Percentiles rank a stretch among this genome's conserved stretches.
phyloP scores from a whole-genome alignment of 2,329 filamentous ascomycete species.

The Exophiala sideris region DNA sequence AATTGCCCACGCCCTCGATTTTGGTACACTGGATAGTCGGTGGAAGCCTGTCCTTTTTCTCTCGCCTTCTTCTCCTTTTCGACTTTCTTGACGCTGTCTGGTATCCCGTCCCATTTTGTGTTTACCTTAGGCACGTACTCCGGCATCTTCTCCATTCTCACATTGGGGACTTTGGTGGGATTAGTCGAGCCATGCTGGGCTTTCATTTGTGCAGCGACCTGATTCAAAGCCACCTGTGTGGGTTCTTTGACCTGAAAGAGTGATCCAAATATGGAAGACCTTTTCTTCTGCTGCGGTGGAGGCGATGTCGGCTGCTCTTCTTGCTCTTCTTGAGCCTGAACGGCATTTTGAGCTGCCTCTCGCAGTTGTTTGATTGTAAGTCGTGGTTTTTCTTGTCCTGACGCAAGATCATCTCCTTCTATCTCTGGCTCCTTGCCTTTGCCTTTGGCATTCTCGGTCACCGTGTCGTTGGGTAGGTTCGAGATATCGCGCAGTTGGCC shows the following conservation, averaged over 20 bases:
- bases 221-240: constrained; percentile 45
- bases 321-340: not conserved
- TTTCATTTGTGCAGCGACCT: constrained; percentile 39
- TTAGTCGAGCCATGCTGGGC: constrained; percentile 39
- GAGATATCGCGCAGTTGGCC: too few species aligned
- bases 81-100: constrained; percentile 38
- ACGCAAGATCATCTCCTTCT: not conserved
- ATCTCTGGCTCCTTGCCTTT: not conserved
- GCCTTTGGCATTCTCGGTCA: too few species aligned
- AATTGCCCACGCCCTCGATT: not conserved
- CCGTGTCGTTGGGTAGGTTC: too few species aligned
- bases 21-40: not conserved
- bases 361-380: constrained; percentile 19
- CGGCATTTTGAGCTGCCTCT: constrained; percentile 13
- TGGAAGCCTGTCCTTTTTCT: constrained; percentile 11
- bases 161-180: constrained; percentile 36
- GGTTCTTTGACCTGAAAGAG: constrained; percentile 51
- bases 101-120: constrained; percentile 53
- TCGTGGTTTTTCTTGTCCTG: constrained; percentile 7
- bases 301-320: not conserved
- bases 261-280: constrained; percentile 39
- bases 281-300: constrained; percentile 30
- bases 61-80: constrained; percentile 26
- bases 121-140: constrained; percentile 51
- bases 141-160: constrained; percentile 47